phyloP scores from a whole-genome alignment of 139 green algal genomes.

The Ettlia oleoabundans region DNA sequence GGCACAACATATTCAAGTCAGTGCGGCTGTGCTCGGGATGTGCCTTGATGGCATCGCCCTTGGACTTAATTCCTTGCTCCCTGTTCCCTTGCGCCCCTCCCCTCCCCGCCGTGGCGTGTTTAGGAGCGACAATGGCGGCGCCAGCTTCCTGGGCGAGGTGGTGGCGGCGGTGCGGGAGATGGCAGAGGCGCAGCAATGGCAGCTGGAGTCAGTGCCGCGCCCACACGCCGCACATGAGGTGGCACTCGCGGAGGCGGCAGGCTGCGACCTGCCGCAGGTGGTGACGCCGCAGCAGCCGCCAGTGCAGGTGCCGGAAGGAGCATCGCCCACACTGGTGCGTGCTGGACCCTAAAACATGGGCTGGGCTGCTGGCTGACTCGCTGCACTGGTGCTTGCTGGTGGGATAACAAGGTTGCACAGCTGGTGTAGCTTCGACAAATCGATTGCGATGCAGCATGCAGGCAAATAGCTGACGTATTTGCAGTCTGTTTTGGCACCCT shows the following conservation, averaged over 20 bases:
- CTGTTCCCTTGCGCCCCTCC: background rate
- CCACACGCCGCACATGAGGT: constrained; percentile 44
- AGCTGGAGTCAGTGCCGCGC: constrained; percentile 51
- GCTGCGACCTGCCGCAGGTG: constrained; percentile 45
- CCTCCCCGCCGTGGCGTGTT: too few species aligned
- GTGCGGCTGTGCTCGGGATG: too few species aligned
- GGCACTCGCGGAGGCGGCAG: constrained; percentile 40
- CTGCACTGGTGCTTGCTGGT: too few species aligned
- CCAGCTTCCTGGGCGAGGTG: constrained; percentile 72
- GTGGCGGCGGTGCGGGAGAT: constrained; percentile 59
- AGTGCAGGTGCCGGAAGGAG: constrained; percentile 8
- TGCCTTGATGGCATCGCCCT: background rate
- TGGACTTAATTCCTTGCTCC: background rate
- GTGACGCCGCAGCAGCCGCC: constrained; percentile 34
- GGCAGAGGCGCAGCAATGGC: constrained; percentile 43
- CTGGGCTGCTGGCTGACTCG: too few species aligned
- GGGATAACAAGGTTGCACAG: too few species aligned
- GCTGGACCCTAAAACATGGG: too few species aligned
- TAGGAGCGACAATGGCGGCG: constrained; percentile 76
- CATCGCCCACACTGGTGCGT: too few species aligned
- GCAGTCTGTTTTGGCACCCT: too few species aligned
- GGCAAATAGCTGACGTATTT: too few species aligned
- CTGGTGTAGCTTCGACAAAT: too few species aligned
- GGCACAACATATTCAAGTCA: too few species aligned
- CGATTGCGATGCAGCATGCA: too few species aligned